A percentile compares a stretch with the other conserved stretches of the same genome.
phyloP scores from a whole-genome alignment of 2,329 filamentous ascomycete genomes.

The Phaeophleospora eucalypticola region DNA sequence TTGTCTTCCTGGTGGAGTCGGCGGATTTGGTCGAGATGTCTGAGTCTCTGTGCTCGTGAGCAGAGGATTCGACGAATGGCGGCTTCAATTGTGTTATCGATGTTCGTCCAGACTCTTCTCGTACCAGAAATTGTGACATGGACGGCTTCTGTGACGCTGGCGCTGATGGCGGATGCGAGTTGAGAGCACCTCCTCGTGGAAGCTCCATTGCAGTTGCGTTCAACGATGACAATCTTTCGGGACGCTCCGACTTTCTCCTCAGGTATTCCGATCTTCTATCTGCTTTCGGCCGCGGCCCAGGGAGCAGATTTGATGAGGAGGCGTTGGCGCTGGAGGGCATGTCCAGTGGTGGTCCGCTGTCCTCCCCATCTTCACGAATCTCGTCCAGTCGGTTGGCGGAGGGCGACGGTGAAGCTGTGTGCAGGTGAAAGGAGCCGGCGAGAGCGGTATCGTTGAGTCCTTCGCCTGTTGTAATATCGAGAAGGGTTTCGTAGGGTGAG shows the following conservation, averaged over 20 bases:
- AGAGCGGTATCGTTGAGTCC: constrained; percentile 85
- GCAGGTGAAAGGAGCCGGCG: constrained; percentile 81
- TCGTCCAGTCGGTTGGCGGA: constrained; percentile 83
- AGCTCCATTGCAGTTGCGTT: background rate
- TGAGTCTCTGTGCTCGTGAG: background rate
- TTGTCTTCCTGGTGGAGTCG: background rate
- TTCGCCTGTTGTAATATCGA: constrained; percentile 68
- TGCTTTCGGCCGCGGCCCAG: constrained; percentile 23
- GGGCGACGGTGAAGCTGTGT: constrained; percentile 76
- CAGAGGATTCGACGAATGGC: constrained; percentile 5
- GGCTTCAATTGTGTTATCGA: constrained; percentile 24
- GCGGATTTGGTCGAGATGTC: background rate
- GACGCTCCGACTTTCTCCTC: constrained; percentile 15
- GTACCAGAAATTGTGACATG: constrained; percentile 28
- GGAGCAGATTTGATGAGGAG: constrained; percentile 15
- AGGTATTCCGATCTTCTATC: constrained; percentile 27
- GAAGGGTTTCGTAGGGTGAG: constrained; percentile 78
- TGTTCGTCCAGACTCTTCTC: constrained; percentile 25
- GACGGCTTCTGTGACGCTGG: constrained; percentile 25
- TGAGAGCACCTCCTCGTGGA: background rate
- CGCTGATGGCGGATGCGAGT: background rate
- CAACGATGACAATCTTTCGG: constrained; percentile 14
- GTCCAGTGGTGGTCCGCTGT: constrained; percentile 40
- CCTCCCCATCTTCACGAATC: constrained; percentile 89
- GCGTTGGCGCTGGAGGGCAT: constrained; percentile 5